A percentile compares a stretch with the other conserved stretches of the same genome.
phyloP scores from a whole-genome alignment of 2,329 filamentous ascomycete species.

The Huntiella moniliformis region DNA sequence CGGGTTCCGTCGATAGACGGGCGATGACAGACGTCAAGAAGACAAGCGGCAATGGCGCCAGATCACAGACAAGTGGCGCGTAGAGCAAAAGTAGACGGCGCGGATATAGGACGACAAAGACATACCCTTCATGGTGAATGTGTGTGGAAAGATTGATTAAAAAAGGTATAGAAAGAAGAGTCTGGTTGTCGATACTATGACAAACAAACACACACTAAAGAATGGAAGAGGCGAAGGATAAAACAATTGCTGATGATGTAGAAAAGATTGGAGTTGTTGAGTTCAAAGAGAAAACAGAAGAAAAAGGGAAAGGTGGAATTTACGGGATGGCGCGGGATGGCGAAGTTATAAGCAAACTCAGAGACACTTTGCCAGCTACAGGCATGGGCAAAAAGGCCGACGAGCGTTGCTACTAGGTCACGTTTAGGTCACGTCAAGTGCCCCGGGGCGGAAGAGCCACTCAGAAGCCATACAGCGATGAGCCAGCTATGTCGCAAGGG shows the following conservation, averaged over 20 bases:
- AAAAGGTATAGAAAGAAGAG: slow-evolving; percentile 7
- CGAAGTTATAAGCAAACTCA: too few species aligned
- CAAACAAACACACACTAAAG: slow-evolving; percentile 7
- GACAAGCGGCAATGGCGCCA: too few species aligned
- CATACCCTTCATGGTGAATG: slow-evolving; percentile 22
- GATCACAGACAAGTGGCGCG: too few species aligned
- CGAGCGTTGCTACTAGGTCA: too few species aligned
- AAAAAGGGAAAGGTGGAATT: slow-evolving; percentile 6
- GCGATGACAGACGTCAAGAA: too few species aligned
- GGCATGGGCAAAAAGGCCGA: too few species aligned
- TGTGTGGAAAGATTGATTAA: slow-evolving; percentile 7
- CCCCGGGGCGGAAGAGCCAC: too few species aligned
- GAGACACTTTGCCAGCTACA: too few species aligned
- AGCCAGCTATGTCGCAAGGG: too few species aligned
- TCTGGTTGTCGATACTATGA: slow-evolving; percentile 2
- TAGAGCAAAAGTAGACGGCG: background rate
- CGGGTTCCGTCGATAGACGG: too few species aligned
- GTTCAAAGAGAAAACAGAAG: slow-evolving; percentile 10
- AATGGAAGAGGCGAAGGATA: slow-evolving; percentile 7
- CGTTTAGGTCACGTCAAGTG: too few species aligned
- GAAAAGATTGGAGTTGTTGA: slow-evolving; percentile 1
- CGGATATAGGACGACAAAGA: background rate
- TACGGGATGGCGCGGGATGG: background rate
- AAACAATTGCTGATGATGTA: slow-evolving; percentile 2
- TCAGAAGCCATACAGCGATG: too few species aligned